Evolutionary conservation across 2,329 filamentous ascomycete species (phyloP).

Genomic region (Lasiodiplodia hormozganensis): DNA sequence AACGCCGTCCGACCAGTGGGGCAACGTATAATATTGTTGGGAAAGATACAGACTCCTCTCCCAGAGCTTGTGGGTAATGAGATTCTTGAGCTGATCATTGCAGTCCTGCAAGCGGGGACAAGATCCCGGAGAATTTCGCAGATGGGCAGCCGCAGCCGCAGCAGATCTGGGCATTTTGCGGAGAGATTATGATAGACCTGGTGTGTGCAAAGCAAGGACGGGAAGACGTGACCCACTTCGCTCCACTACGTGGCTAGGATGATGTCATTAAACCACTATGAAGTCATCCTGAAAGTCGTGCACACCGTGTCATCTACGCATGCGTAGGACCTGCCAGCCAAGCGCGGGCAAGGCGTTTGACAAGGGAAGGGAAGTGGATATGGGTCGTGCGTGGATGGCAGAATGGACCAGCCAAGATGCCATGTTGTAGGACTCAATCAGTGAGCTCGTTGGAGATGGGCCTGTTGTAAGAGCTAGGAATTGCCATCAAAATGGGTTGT

Average conservation of each 20-base stretch:
- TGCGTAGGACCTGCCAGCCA: background rate
- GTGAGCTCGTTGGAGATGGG: background rate
- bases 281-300: background rate
- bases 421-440: background rate
- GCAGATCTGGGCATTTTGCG: background rate
- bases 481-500: too few relatives aligned
- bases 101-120: background rate
- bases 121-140: background rate
- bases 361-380: background rate
- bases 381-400: background rate
- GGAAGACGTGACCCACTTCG: slow-evolving; percentile 1
- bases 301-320: background rate
- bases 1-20: background rate
- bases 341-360: background rate
- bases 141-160: background rate
- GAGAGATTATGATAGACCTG: background rate
- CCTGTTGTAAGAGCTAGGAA: background rate
- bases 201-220: background rate
- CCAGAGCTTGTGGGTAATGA: background rate
- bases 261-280: background rate
- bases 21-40: background rate
- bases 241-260: background rate
- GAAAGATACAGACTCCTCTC: background rate
- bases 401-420: background rate
- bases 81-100: background rate